These are phyloP conservation scores for Plasmodium gaboni DNA, from an alignment of 169 alveolate species.

Conservation along the genomic window DNA sequence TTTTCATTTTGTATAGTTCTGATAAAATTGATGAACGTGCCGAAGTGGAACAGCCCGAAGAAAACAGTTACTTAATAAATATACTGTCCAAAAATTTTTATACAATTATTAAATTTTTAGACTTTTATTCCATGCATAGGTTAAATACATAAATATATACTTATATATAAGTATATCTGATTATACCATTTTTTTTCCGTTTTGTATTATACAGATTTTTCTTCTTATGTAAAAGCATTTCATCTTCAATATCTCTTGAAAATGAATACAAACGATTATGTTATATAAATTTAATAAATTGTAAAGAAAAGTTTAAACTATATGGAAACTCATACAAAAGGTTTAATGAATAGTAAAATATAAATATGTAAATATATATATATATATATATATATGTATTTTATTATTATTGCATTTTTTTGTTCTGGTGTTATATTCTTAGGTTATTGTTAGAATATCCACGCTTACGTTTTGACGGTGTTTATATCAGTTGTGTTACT, in stretches of 20 bases:
- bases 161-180: neutral
- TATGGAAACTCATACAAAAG: constrained; percentile 59
- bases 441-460: constrained; percentile 65
- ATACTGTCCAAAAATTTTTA: constrained; percentile 41
- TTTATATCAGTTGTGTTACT: constrained; percentile 64
- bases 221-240: constrained; percentile 32
- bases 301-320: constrained; percentile 30
- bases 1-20: constrained; percentile 4
- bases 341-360: constrained; percentile 1
- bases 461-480: constrained; percentile 60
- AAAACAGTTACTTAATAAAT: constrained; percentile 20
- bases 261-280: constrained; percentile 46
- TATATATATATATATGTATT: no score
- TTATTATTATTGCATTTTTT: neutral
- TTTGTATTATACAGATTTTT: constrained; percentile 13
- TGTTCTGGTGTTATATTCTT: neutral
- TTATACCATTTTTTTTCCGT: constrained; percentile 13
- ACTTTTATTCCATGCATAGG: constrained; percentile 73
- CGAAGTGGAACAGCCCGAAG: constrained; percentile 17
- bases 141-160: neutral
- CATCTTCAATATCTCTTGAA: constrained; percentile 36
- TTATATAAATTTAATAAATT: constrained; percentile 22
- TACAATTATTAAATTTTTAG: constrained; percentile 44
- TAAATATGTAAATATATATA: no score
- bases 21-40: constrained; percentile 23